Evolutionary conservation across 2,329 filamentous ascomycete species (phyloP).

Genomic region (Calonectria pteridis): DNA sequence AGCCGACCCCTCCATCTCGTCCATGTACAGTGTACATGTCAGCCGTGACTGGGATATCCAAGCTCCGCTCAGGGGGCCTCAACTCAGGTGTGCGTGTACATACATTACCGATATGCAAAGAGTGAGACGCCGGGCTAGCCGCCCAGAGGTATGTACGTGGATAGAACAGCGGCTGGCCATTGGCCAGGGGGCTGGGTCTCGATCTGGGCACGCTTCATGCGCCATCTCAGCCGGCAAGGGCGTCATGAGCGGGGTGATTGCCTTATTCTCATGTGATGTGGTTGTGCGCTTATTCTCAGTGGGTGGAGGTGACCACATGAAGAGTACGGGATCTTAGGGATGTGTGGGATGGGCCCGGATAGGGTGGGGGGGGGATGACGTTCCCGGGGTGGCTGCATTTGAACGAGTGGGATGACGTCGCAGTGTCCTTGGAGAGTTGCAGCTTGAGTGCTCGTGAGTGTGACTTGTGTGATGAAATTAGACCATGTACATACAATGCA

Average conservation of each 20-base stretch:
- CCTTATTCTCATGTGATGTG: conserved; percentile 11
- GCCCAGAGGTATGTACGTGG: not conserved
- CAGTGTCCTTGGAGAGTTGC: not conserved
- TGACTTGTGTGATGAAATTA: not conserved
- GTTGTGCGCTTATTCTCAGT: not conserved
- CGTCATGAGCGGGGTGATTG: conserved; percentile 28
- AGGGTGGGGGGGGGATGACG: not conserved
- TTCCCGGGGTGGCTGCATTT: conserved; percentile 17
- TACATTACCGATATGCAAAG: not conserved
- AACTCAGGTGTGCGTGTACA: not conserved
- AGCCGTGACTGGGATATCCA: not conserved
- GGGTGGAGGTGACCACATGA: not conserved
- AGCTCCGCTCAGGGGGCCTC: not conserved
- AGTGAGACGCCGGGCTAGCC: conserved; percentile 13
- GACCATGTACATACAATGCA: not conserved
- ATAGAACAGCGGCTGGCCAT: not conserved
- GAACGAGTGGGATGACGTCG: conserved; percentile 12
- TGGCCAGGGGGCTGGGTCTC: conserved; percentile 19
- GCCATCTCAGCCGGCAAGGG: conserved; percentile 30
- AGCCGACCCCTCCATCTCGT: not conserved
- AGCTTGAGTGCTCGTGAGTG: not conserved
- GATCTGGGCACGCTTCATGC: conserved; percentile 22
- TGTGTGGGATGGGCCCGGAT: conserved; percentile 15
- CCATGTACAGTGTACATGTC: not conserved
- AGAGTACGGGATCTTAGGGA: not conserved